Evolutionary conservation across 2,329 filamentous ascomycete genomes (phyloP).

Genomic region (Colletotrichum sp.): DNA sequence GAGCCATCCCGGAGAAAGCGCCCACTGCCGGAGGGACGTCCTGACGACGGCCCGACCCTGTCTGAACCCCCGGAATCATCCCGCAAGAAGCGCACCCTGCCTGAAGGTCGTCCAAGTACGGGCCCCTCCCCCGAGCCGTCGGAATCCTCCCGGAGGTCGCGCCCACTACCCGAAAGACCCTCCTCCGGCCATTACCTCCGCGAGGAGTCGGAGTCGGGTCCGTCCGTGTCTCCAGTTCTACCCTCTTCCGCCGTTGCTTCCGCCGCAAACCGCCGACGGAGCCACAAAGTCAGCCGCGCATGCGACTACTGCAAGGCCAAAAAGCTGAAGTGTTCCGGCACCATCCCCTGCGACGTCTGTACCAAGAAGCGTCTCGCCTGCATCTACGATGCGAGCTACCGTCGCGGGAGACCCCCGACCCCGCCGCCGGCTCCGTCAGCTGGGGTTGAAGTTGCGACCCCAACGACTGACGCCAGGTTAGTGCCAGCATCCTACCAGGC

Average conservation of each 20-base stretch:
- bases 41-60: not conserved
- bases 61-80: not conserved
- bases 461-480: not conserved
- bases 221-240: not conserved
- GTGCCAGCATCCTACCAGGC: not conserved
- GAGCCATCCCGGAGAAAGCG: not conserved
- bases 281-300: slow-evolving; percentile 39
- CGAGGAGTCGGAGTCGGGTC: not conserved
- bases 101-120: not conserved
- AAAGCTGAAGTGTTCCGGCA: slow-evolving; percentile 42
- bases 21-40: not conserved
- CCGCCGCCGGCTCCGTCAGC: slow-evolving; percentile 27
- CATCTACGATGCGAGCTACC: slow-evolving; percentile 40
- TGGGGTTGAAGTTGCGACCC: not conserved
- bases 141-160: not conserved
- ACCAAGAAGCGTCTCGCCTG: slow-evolving; percentile 31
- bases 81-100: not conserved
- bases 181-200: not conserved
- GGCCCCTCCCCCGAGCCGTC: not conserved
- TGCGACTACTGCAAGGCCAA: slow-evolving; percentile 43
- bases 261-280: slow-evolving; percentile 4
- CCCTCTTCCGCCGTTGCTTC: not conserved
- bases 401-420: slow-evolving; percentile 40
- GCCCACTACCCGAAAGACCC: not conserved
- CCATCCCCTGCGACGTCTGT: slow-evolving; percentile 38